phyloP scores from a whole-genome alignment of 148 eudicot species.

The Hydrangea macrophylla region DNA sequence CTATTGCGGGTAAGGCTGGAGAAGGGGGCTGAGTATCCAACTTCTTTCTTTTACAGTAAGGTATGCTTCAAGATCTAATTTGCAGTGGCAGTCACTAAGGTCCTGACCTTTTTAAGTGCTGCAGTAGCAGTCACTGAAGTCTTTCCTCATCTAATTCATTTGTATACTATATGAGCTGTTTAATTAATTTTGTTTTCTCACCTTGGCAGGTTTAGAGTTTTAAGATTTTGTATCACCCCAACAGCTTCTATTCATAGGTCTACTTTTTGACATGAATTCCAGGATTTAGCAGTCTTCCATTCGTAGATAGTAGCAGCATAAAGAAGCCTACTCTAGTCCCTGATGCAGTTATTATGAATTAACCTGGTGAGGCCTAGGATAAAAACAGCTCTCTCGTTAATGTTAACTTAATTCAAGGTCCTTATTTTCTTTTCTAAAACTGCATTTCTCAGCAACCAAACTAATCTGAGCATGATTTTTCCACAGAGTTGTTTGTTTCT shows the following conservation, averaged over 20 bases:
- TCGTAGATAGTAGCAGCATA: background rate
- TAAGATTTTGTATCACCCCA: slow-evolving; percentile 6
- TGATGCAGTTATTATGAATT: background rate
- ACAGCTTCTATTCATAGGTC: slow-evolving; percentile 4
- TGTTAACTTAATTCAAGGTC: slow-evolving; percentile 8
- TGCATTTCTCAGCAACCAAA: no score
- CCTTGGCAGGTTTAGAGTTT: slow-evolving; percentile 23
- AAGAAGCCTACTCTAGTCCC: background rate
- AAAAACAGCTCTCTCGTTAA: slow-evolving; percentile 2
- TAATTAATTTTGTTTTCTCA: background rate
- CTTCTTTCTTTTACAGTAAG: slow-evolving; percentile 18
- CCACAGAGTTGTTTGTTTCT: no score
- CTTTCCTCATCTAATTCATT: background rate
- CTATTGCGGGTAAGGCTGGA: slow-evolving; percentile 37
- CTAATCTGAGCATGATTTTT: no score
- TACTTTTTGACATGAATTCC: slow-evolving; percentile 6
- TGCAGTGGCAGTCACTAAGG: background rate
- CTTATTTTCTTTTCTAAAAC: no score
- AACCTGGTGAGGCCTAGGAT: slow-evolving; percentile 18
- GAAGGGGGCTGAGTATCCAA: slow-evolving; percentile 38
- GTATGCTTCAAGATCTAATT: slow-evolving; percentile 3
- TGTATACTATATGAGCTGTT: background rate
- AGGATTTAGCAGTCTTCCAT: slow-evolving; percentile 16
- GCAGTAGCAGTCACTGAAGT: no score
- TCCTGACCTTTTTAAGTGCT: background rate